Conservation (phyloP, 495 filamentous ascomycete species). For the Wilcoxina mikolae region DNA sequence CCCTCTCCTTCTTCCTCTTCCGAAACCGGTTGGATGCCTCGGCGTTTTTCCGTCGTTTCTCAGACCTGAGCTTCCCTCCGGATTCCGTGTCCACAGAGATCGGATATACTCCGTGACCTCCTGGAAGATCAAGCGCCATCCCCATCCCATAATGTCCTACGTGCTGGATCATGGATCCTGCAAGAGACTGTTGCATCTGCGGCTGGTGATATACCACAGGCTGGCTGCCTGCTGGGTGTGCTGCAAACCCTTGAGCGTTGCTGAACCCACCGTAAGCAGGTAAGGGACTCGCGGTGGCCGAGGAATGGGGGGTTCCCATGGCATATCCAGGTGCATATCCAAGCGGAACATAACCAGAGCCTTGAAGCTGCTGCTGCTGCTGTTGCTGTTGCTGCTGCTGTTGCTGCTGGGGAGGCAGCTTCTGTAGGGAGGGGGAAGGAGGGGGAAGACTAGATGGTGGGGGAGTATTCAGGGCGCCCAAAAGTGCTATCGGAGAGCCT, state of each 20-base stretch:
- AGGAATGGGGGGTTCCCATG: constrained; percentile 20
- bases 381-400: neutral
- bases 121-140: neutral
- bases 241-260: neutral
- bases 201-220: neutral
- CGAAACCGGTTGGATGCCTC: constrained; percentile 83
- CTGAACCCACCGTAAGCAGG: neutral
- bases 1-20: constrained; percentile 75
- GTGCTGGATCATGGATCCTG: neutral
- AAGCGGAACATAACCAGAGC: neutral
- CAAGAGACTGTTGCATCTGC: too few relatives aligned
- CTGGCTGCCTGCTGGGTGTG: neutral
- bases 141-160: too few relatives aligned
- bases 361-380: neutral
- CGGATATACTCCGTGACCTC: constrained; percentile 29
- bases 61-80: constrained; percentile 71
- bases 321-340: neutral
- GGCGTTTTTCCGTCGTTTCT: constrained; percentile 87
- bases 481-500: neutral
- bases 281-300: constrained; percentile 20
- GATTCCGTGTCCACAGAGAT: constrained; percentile 65
- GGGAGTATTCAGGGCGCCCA: constrained; percentile 11
- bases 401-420: constrained; percentile 9
- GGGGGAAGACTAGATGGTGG: constrained; percentile 21
- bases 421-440: neutral